Percentiles rank a stretch among this genome's conserved stretches.
These are phyloP conservation scores for Pugionium cornutum DNA, from an alignment of 345 rosid genomes.

Conservation along the genomic window DNA sequence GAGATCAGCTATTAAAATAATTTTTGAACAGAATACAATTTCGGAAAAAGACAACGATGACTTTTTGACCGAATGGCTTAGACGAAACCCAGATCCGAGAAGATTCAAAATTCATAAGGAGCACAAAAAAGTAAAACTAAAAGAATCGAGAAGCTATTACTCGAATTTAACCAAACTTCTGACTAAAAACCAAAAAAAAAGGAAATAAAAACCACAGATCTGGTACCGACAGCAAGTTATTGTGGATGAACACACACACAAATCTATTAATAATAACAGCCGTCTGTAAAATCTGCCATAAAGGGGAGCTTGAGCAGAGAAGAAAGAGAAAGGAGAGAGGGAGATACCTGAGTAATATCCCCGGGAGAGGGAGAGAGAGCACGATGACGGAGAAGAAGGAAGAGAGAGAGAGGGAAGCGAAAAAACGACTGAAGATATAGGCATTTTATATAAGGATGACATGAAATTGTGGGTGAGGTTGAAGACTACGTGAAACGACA, in stretches of 20 bases:
- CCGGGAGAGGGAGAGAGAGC: conserved; percentile 23
- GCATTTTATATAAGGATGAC: conserved; percentile 36
- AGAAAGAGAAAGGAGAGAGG: background rate
- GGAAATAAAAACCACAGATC: conserved; percentile 28
- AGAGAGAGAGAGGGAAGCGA: conserved; percentile 36
- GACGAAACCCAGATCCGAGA: conserved; percentile 24
- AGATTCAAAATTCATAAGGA: conserved; percentile 8
- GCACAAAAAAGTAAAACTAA: background rate
- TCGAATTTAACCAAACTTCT: background rate
- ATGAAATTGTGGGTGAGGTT: conserved; percentile 36
- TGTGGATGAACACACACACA: background rate
- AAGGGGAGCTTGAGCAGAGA: conserved; percentile 5
- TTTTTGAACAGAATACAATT: conserved; percentile 1
- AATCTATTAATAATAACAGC: background rate
- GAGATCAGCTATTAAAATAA: background rate
- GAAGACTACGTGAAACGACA: conserved; percentile 36
- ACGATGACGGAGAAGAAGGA: conserved; percentile 9
- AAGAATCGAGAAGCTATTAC: background rate
- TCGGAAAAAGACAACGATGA: conserved; percentile 21
- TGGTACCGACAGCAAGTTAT: background rate
- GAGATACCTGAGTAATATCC: conserved; percentile 26
- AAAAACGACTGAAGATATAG: conserved; percentile 31
- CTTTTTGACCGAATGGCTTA: conserved; percentile 18
- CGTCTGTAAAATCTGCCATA: conserved; percentile 15
- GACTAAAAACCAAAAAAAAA: background rate